Evolutionary conservation across 2,329 filamentous ascomycete species (phyloP).

Genomic region (Alternaria sp.): DNA sequence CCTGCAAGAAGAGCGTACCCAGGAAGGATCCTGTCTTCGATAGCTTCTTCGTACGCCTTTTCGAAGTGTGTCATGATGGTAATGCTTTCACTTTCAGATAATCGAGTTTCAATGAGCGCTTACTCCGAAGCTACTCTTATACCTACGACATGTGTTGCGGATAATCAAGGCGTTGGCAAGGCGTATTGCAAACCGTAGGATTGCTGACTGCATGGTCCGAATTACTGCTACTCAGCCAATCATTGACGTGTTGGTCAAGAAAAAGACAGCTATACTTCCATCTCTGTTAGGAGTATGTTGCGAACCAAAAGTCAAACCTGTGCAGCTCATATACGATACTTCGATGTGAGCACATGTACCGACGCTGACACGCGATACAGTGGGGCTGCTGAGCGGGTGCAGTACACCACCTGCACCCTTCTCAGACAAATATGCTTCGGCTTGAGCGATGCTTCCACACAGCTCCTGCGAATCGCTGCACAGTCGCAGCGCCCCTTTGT

Average conservation of each 20-base stretch:
- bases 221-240: not conserved
- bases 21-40: not conserved
- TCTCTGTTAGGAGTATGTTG: not conserved
- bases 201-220: not conserved
- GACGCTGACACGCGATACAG: not conserved
- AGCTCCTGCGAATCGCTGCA: not conserved
- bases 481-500: not conserved
- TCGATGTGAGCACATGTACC: not conserved
- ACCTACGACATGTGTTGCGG: not conserved
- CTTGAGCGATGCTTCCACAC: not conserved
- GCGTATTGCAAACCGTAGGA: not conserved
- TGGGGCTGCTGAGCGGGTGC: not conserved
- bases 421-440: not conserved
- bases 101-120: not conserved
- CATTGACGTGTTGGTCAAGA: not conserved
- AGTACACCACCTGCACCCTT: not conserved
- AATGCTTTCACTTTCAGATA: not conserved
- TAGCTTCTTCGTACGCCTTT: slow-evolving; percentile 1
- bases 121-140: not conserved
- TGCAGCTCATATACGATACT: not conserved
- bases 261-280: not conserved
- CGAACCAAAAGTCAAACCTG: not conserved
- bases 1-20: slow-evolving; percentile 14
- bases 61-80: slow-evolving; percentile 1
- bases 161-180: not conserved